Base-by-base conservation (phyloP, 305 asterid species). In the Plantago coronopus region DNA sequence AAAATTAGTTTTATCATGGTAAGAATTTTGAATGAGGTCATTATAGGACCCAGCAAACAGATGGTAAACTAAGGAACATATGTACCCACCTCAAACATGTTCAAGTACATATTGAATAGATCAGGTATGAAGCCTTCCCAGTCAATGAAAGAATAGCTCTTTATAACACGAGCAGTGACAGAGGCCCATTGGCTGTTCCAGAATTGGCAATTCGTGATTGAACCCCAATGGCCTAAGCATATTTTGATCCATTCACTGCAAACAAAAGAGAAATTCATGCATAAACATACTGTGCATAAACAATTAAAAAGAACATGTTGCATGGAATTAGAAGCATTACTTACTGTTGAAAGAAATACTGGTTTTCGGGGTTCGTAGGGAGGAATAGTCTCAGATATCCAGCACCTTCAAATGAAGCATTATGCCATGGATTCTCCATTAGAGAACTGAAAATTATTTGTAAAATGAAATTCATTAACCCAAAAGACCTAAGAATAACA, bases 151-250 rank as follows among this genome's bases (percentile, higher is more conserved):
- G 67, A 75, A 70, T 77, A 82, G 81, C 77, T 85, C 83, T 87
- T 94, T 76, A 94, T 81, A 48, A 94, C 89, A 71, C 99, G 97
- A 59, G 99, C 95, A 65, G 86, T 85, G 63, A 94, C 68, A 57
- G 99, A 86, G 27, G 94, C 90, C 99, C 99, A 94, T 76, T 94
- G 99, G 72, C 95, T 78, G 81, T 87, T 89, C 99, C 97, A 94
- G 62, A 89, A 94, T 73, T 81, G 97, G 75, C 95, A 85, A 74
- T 84, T 89, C 64, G 99, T 95, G 72, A 87, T 77, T 57, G 95
- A 87, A 59, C 75, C 73, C 99, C 97, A 94, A 70, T 82, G 89
- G 46, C 69, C 79, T 57, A 94, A 77, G 76, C 93, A 83, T 46
- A 54, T 22, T 58, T 40, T 69, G 48, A 87, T 69, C 97, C 94